Percentiles rank a stretch among this genome's conserved stretches.
Conservation (phyloP, 2,329 filamentous ascomycete species). For the Neofusicoccum sp. region DNA sequence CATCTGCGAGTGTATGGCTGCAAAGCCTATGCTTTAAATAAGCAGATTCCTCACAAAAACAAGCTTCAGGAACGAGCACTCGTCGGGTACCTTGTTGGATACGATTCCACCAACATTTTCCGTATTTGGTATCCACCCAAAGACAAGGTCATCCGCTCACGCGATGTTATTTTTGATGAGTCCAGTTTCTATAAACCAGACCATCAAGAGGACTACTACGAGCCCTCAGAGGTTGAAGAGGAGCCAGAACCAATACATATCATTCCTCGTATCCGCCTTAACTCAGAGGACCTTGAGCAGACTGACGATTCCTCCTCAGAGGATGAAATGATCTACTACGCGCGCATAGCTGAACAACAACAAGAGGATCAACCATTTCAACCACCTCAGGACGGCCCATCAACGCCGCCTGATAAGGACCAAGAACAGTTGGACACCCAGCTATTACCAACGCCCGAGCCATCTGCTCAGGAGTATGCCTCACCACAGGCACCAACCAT, state of each 20-base stretch:
- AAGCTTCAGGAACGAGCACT: slow-evolving; percentile 19
- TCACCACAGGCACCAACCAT: too few species aligned
- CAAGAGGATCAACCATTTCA: too few species aligned
- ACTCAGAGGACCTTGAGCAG: neutral
- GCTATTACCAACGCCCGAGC: too few species aligned
- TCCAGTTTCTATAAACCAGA: neutral
- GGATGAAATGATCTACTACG: too few species aligned
- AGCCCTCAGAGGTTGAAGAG: neutral
- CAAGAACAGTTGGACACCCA: too few species aligned
- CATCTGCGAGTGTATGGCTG: slow-evolving; percentile 23
- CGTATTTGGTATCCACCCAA: slow-evolving; percentile 21
- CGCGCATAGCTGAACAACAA: too few species aligned
- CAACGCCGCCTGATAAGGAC: too few species aligned
- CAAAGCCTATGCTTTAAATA: slow-evolving; percentile 23
- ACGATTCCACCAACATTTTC: slow-evolving; percentile 27
- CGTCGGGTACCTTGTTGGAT: slow-evolving; percentile 27
- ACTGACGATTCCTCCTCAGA: too few species aligned
- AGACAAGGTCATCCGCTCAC: slow-evolving; percentile 16
- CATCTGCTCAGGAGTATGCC: too few species aligned
- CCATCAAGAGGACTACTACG: neutral
- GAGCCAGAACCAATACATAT: neutral
- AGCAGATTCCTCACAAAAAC: neutral
- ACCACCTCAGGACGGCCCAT: too few species aligned
- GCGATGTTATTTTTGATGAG: slow-evolving; percentile 22
- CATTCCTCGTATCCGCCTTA: too few species aligned